These are phyloP conservation scores for Rugosomyces carneus DNA, from an alignment of 1,284 basidiomycete genomes.

Conservation along the genomic window DNA sequence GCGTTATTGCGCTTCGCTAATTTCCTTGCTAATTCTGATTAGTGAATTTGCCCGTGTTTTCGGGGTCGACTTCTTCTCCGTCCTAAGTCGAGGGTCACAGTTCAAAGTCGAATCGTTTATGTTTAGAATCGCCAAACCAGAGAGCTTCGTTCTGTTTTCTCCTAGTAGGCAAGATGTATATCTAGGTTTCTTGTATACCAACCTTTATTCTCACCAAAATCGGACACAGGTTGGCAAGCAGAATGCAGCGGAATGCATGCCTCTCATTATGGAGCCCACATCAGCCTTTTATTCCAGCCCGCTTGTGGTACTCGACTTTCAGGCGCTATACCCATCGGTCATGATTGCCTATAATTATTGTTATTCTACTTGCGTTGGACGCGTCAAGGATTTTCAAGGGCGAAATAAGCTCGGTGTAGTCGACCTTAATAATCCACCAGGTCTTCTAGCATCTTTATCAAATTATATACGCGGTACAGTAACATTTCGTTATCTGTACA, in stretches of 20 bases:
- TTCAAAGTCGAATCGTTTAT: conserved; percentile 99
- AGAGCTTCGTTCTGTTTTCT: conserved; percentile 84
- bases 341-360: conserved; percentile 99
- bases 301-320: conserved; percentile 90
- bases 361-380: conserved; percentile 94
- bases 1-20: conserved; percentile 21
- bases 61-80: conserved; percentile 95
- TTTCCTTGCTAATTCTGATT: conserved; percentile 3
- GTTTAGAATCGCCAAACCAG: conserved; percentile 97
- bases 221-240: conserved; percentile 79
- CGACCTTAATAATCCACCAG: conserved; percentile 67
- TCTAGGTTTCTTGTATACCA: conserved; percentile 10
- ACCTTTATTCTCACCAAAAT: conserved; percentile 4
- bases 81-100: conserved; percentile 91
- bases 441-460: conserved; percentile 61
- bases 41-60: conserved; percentile 97
- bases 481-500: not conserved
- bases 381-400: conserved; percentile 79
- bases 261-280: conserved; percentile 90
- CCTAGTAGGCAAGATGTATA: conserved; percentile 79
- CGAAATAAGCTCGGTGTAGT: conserved; percentile 85
- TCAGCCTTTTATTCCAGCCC: conserved; percentile 93
- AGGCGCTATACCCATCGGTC: conserved; percentile 91
- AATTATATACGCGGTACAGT: conserved; percentile 69
- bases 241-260: conserved; percentile 94